Evolutionary conservation across 768 basidiomycete species (phyloP), one percentile per base, ranked within the genome.

Genomic region (Serpula lacrymans): DNA sequence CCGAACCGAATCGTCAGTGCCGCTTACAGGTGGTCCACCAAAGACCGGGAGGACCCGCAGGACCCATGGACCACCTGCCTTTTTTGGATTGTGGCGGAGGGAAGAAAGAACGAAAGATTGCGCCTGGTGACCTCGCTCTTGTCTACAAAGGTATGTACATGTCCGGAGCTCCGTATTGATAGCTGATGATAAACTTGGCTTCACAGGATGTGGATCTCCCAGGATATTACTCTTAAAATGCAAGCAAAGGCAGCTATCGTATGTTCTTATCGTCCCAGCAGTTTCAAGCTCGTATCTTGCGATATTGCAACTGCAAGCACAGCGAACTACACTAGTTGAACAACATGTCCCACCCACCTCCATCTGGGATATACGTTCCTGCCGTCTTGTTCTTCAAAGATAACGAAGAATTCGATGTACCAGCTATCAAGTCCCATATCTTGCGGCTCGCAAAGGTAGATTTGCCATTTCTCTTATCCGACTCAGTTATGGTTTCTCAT

Each of bases 351-450:
- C 44, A 40, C 1, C 70, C 80, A 14, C 82, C 83, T 11, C 80
- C 82, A 2, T 67, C 76, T 24, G 87, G 88, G 4, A 70, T 81
- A 42, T 89, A 88, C 55, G 83, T 86, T 18, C 89, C 89, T 9
- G 80, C 88, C 3, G 80, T 88, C 39, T 66, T 92, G 31, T 88
- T 83, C 59, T 79, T 84, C 49, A 73, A 80, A 34, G 66, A 78
- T 41, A 68, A 85, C 48, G 84, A 87, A 43, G 77, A 85, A 21
- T 63, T 92, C 37, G 84, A 94, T 50, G 59, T 82, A 11, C 68
- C 69, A 0, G 71, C 84, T 9, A 80, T 86, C 52, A 67, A 80
- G 45, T 69, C 77, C 6, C 89, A 91, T 52, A 67, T 89, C 38
- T 69, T 89, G 17, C 68, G 88, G 20, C 74, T 91, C 21, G 88